Evolutionary conservation across 2,329 filamentous ascomycete genomes (phyloP).

Genomic region (Lasiodiplodia hormozganensis): DNA sequence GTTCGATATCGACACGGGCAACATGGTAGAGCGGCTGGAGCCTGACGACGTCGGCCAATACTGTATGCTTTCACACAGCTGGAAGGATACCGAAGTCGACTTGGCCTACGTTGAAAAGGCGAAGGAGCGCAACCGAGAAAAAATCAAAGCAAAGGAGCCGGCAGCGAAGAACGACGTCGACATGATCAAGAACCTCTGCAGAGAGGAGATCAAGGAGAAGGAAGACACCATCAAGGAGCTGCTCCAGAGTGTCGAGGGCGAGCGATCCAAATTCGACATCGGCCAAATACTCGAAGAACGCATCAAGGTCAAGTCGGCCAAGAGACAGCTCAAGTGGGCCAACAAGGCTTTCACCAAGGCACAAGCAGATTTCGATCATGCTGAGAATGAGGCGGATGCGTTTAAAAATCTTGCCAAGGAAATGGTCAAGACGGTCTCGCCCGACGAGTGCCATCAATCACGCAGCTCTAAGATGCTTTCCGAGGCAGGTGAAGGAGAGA

Average conservation of each 20-base stretch:
- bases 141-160: background rate
- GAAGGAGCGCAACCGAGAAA: background rate
- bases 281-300: background rate
- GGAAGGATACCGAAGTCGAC: background rate
- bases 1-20: constrained; percentile 15
- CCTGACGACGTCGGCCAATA: constrained; percentile 3
- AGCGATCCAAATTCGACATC: background rate
- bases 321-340: background rate
- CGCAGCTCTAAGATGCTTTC: constrained; percentile 1
- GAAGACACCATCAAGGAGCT: background rate
- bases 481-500: constrained; percentile 27
- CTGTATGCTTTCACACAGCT: constrained; percentile 6
- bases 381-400: background rate
- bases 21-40: background rate
- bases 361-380: background rate
- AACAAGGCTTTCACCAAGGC: background rate
- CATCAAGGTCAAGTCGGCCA: background rate
- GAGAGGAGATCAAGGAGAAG: background rate
- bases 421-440: background rate
- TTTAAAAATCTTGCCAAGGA: background rate
- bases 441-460: background rate
- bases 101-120: background rate
- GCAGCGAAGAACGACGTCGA: constrained; percentile 11
- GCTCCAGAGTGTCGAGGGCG: background rate
- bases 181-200: background rate